phyloP scores from a whole-genome alignment of 169 alveolate species.

The Eimeria maxima region DNA sequence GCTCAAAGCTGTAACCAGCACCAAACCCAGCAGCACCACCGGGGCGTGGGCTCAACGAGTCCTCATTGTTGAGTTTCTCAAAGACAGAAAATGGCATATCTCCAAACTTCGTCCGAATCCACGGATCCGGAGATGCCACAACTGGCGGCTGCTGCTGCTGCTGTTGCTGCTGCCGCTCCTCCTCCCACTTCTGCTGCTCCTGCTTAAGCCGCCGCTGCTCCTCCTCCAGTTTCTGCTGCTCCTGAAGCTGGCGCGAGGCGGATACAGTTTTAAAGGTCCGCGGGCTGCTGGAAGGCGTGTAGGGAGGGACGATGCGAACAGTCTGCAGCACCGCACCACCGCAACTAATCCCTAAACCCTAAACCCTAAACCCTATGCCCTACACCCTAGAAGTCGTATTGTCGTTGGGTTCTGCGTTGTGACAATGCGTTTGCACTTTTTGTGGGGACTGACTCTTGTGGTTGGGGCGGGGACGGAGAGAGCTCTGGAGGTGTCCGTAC shows the following conservation, averaged over 20 bases:
- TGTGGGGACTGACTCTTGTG: neutral
- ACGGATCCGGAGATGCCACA: conserved; percentile 34
- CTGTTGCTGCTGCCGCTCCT: conserved; percentile 19
- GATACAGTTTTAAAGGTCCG: neutral
- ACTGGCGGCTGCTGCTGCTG: conserved; percentile 5
- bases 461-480: neutral
- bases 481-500: conserved; percentile 6
- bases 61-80: conserved; percentile 56
- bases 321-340: neutral
- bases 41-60: neutral
- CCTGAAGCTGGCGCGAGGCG: neutral
- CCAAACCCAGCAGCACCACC: neutral
- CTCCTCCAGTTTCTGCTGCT: neutral
- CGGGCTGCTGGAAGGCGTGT: neutral
- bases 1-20: neutral
- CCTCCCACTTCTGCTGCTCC: neutral
- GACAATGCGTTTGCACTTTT: neutral
- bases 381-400: neutral
- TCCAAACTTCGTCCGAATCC: conserved; percentile 50
- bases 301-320: conserved; percentile 2
- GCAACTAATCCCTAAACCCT: neutral
- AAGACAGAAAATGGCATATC: conserved; percentile 54
- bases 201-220: neutral
- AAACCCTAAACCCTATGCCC: conserved; percentile 34
- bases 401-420: neutral